Base-by-base conservation (phyloP, 2,329 filamentous ascomycete species). In the Paracorniculantispora psalliotae region DNA sequence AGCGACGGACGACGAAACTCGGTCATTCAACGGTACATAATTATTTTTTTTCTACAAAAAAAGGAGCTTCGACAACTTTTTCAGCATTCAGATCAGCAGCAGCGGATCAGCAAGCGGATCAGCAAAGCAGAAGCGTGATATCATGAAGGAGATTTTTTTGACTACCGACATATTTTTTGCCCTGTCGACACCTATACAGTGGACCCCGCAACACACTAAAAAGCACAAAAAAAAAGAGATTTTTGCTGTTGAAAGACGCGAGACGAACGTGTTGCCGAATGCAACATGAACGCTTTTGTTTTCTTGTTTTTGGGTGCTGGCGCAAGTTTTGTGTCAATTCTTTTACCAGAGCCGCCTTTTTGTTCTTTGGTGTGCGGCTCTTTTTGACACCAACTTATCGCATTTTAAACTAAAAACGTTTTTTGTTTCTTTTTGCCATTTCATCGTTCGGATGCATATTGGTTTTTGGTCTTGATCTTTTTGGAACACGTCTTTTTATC, bases 1-100 rank as follows among this genome's bases (percentile, higher is more conserved):
- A 49, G 54, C 44, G 54, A 57, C 46, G 46, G 33, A 43, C 46
- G 46, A 56, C 52, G 41, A 55, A 37, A 30, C 53, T 56, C 43
- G 53, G 17, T 35, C 19, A 23, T 37, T 57, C 37, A 48, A 41
- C 49, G 48, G 43, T 59, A 59, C 44, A 59, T 59, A 53, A 30
- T 39, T 54, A 9, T 54, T 52, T 59, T 59, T 21, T 48, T 25
- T 23, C 15, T 23, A 47, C 44, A 47, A 47, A 51, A 43, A 44
- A 39, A 55, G n/a, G 28, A 47, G 53, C 41, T 46, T 56, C 53
- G 53, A 47, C 41, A 55, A n/a, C n/a, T 21, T 46, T 44, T 37
- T 30, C 46, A 50, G 35, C n/a, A n/a, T n/a, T n/a, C n/a, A n/a
- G n/a, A n/a, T 30, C 43, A 44, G 37, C 44, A 50, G 26, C 44